Evolutionary conservation across 2,329 filamentous ascomycete species (phyloP).

Genomic region (Apiospora koreana): DNA sequence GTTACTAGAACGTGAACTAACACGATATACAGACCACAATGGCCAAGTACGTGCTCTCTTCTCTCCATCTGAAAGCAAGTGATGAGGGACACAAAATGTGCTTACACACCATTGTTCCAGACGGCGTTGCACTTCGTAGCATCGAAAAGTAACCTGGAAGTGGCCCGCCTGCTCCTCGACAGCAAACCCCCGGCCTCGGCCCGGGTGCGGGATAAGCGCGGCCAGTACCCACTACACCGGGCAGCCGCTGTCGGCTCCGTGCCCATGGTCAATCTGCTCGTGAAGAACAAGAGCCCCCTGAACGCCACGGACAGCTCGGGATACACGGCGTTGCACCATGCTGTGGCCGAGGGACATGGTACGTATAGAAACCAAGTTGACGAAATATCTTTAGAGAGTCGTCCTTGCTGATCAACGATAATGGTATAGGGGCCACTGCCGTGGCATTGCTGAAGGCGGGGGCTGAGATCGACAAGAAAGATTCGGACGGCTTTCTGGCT

Average conservation of each 20-base stretch:
- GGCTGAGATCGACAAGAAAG: conserved; percentile 78
- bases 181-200: conserved; percentile 71
- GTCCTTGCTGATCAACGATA: background rate
- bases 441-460: conserved; percentile 81
- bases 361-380: conserved; percentile 21
- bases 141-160: conserved; percentile 85
- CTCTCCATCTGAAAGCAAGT: background rate
- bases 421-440: conserved; percentile 69
- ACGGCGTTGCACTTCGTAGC: conserved; percentile 90
- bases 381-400: background rate
- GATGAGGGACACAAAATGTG: background rate
- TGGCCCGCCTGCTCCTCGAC: conserved; percentile 74
- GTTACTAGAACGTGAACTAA: background rate
- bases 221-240: conserved; percentile 88
- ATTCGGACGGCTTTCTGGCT: conserved; percentile 68
- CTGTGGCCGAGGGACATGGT: conserved; percentile 75
- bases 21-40: conserved; percentile 55
- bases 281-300: conserved; percentile 77
- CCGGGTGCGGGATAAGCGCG: conserved; percentile 78
- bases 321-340: conserved; percentile 87
- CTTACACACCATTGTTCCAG: conserved; percentile 39
- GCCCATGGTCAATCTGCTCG: conserved; percentile 80
- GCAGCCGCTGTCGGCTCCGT: conserved; percentile 87
- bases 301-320: conserved; percentile 83
- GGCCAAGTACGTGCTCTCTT: conserved; percentile 60